A percentile compares a stretch with the other conserved stretches of the same genome.
Conservation (phyloP, 768 basidiomycete genomes). For the Favolaschia claudopus region DNA sequence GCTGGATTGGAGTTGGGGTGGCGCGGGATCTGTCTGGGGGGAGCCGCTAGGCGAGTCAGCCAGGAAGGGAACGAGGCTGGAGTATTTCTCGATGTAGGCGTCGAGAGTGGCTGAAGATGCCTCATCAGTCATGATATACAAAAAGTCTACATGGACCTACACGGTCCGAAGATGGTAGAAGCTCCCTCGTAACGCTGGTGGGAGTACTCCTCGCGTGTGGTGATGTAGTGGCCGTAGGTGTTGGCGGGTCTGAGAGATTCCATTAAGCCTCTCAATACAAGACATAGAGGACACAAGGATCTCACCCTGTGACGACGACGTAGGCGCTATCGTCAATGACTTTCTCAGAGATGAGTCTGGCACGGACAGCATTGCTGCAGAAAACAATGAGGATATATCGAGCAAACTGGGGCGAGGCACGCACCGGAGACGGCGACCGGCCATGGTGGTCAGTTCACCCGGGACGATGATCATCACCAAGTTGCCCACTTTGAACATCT, state of each 20-base stretch:
- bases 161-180: constrained; percentile 78
- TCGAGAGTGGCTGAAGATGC: constrained; percentile 73
- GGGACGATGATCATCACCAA: constrained; percentile 80
- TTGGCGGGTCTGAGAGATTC: no score
- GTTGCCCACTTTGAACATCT: constrained; percentile 76
- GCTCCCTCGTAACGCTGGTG: constrained; percentile 85
- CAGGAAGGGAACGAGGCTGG: constrained; percentile 68
- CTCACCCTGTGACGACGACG: constrained; percentile 79
- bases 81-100: constrained; percentile 81
- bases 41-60: constrained; percentile 54
- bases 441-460: constrained; percentile 85
- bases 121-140: neutral
- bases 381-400: neutral
- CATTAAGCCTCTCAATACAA: no score
- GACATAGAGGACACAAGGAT: no score
- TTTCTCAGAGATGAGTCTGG: constrained; percentile 66
- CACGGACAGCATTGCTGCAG: constrained; percentile 70
- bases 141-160: constrained; percentile 60
- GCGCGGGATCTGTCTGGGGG: constrained; percentile 69
- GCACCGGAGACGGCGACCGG: constrained; percentile 76
- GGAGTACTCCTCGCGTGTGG: constrained; percentile 76
- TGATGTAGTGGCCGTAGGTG: constrained; percentile 77
- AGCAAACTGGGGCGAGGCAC: constrained; percentile 34
- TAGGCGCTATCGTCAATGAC: constrained; percentile 73
- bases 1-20: constrained; percentile 66